Conservation (phyloP, 2,329 filamentous ascomycete genomes). For the Fusarium tricinctum region DNA sequence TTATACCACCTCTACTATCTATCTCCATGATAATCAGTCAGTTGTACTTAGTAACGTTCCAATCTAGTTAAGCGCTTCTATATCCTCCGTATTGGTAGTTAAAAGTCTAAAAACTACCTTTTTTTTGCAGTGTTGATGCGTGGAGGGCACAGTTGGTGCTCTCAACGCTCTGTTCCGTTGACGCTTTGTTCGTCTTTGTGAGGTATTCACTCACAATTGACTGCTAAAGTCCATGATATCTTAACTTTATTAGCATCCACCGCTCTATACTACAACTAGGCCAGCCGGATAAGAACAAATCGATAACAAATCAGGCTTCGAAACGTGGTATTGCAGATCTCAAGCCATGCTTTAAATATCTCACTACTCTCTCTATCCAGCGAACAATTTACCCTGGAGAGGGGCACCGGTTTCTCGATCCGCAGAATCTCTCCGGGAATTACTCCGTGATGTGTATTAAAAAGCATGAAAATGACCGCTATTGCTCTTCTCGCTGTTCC, state of each 20-base stretch:
- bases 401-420: constrained; percentile 36
- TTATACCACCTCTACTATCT: too few species aligned
- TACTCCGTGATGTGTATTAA: constrained; percentile 48
- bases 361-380: not conserved
- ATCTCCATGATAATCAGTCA: not conserved
- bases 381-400: constrained; percentile 42
- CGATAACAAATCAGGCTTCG: constrained; percentile 1
- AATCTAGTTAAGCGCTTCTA: too few species aligned
- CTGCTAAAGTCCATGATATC: not conserved
- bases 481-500: not conserved
- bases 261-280: not conserved
- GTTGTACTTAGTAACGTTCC: too few species aligned
- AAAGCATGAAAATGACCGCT: constrained; percentile 28
- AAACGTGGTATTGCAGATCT: constrained; percentile 13
- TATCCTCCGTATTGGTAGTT: too few species aligned
- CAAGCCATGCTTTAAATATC: constrained; percentile 15
- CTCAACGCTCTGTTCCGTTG: not conserved
- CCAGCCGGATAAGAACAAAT: not conserved
- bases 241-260: not conserved
- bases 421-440: constrained; percentile 48
- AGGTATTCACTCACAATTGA: not conserved
- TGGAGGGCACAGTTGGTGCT: too few species aligned
- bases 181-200: not conserved
- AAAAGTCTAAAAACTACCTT: too few species aligned
- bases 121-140: too few species aligned